Evolutionary conservation across 106 monocot species (phyloP).

Genomic region (Apostasia ramifera): DNA sequence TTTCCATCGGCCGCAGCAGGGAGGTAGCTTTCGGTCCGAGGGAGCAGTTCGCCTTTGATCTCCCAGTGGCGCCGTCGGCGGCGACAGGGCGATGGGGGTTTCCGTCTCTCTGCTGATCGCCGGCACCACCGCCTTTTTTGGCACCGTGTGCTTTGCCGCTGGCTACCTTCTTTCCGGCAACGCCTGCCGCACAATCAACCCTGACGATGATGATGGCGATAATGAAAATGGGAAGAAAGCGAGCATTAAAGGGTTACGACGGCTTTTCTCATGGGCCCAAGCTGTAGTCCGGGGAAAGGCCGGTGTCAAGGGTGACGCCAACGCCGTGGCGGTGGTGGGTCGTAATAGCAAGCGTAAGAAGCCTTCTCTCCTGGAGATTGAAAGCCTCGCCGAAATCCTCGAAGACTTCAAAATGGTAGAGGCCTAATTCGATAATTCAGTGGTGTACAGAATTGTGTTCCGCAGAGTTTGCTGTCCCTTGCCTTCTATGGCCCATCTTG

Average conservation of each 20-base stretch:
- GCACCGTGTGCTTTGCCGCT: conserved; percentile 65
- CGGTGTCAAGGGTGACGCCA: not conserved
- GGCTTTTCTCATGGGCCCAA: conserved; percentile 27
- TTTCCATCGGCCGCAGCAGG: too few relatives aligned
- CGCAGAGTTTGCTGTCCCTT: not conserved
- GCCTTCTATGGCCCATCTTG: too few relatives aligned
- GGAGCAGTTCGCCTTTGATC: too few relatives aligned
- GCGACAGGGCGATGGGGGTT: conserved; percentile 24
- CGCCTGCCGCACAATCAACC: not conserved
- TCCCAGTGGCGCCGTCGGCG: not conserved
- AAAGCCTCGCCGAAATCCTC: conserved; percentile 72
- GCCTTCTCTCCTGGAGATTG: conserved; percentile 50
- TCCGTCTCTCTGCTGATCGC: conserved; percentile 32
- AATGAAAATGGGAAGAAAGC: conserved; percentile 9
- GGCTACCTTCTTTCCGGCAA: conserved; percentile 53
- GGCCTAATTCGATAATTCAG: not conserved
- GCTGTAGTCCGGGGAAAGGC: conserved; percentile 8
- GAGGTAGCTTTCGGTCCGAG: too few relatives aligned
- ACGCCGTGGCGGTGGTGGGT: conserved; percentile 1
- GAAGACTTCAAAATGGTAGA: conserved; percentile 94
- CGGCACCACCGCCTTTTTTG: conserved; percentile 40
- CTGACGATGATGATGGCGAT: conserved; percentile 3
- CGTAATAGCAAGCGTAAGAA: conserved; percentile 19
- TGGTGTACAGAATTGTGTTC: not conserved
- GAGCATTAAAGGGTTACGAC: conserved; percentile 7